Evolutionary conservation across 768 basidiomycete genomes (phyloP).

Genomic region (Rossbeevera mucosa): DNA sequence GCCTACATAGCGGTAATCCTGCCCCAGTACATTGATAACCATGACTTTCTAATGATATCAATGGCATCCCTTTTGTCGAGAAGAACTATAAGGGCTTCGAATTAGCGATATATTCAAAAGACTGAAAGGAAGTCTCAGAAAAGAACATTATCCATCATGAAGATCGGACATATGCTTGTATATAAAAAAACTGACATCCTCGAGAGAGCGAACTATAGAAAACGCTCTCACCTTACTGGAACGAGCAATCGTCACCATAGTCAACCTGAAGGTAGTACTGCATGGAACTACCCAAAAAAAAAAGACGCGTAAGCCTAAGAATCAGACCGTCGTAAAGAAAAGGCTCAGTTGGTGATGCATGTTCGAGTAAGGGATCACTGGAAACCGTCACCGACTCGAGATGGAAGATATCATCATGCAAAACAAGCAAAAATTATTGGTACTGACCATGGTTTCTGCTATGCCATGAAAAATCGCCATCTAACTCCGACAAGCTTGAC

Average conservation of each 20-base stretch:
- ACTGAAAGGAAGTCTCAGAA: conserved; percentile 39
- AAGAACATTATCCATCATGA: conserved; percentile 52
- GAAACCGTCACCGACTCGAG: conserved; percentile 65
- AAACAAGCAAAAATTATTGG: conserved; percentile 19
- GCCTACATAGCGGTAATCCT: neutral
- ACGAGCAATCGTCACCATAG: neutral
- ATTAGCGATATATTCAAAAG: conserved; percentile 4
- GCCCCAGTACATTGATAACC: neutral
- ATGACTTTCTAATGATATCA: neutral
- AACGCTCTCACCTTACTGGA: conserved; percentile 5
- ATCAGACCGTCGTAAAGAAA: conserved; percentile 21
- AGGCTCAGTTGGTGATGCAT: conserved; percentile 61
- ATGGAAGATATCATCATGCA: conserved; percentile 62
- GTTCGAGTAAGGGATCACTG: conserved; percentile 72
- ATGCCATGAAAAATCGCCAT: neutral
- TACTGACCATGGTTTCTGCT: conserved; percentile 30
- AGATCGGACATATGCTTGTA: conserved; percentile 77
- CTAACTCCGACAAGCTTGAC: neutral
- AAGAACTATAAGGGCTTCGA: neutral
- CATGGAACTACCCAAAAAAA: neutral
- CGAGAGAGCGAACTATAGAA: conserved; percentile 11
- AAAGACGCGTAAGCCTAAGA: conserved; percentile 2
- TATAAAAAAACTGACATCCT: conserved; percentile 45
- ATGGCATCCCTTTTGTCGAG: neutral
- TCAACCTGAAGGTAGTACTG: too few species aligned